A percentile compares a stretch with the other conserved stretches of the same genome.
These are phyloP conservation scores for Terfezia boudieri DNA, from an alignment of 495 filamentous ascomycete genomes.

Conservation along the genomic window DNA sequence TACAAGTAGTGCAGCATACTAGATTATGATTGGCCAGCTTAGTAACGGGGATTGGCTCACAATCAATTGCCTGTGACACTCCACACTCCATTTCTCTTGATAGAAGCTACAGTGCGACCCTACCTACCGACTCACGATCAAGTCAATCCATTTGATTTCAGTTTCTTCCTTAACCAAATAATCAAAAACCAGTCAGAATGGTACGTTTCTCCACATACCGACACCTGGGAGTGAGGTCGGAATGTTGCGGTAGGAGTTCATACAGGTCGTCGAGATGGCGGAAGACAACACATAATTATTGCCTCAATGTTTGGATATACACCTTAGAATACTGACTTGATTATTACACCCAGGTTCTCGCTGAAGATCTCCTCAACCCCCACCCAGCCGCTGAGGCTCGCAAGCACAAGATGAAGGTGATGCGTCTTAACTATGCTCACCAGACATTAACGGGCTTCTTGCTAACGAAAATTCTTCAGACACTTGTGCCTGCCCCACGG, in stretches of 20 bases:
- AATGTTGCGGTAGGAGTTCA: not conserved
- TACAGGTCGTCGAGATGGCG: not conserved
- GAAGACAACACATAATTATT: not conserved
- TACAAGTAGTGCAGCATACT: no score
- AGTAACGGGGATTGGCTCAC: no score
- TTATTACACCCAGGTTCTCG: constrained; percentile 54
- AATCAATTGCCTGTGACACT: no score
- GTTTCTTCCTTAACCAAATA: not conserved
- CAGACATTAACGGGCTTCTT: not conserved
- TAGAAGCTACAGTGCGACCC: no score
- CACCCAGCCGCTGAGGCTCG: constrained; percentile 81
- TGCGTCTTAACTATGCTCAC: constrained; percentile 18
- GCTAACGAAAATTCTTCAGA: constrained; percentile 26
- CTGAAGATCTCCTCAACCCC: constrained; percentile 98
- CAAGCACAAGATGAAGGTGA: constrained; percentile 99
- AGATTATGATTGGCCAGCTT: no score
- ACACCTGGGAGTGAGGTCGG: not conserved
- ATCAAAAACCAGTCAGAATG: not conserved
- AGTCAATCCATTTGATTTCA: no score
- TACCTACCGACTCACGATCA: no score
- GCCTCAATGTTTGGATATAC: not conserved
- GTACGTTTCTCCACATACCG: not conserved
- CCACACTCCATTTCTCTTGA: no score
- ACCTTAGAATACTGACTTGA: not conserved
- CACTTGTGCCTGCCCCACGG: constrained; percentile 78